phyloP scores from a whole-genome alignment of 768 basidiomycete species.

The Filobasidium wieringae region DNA sequence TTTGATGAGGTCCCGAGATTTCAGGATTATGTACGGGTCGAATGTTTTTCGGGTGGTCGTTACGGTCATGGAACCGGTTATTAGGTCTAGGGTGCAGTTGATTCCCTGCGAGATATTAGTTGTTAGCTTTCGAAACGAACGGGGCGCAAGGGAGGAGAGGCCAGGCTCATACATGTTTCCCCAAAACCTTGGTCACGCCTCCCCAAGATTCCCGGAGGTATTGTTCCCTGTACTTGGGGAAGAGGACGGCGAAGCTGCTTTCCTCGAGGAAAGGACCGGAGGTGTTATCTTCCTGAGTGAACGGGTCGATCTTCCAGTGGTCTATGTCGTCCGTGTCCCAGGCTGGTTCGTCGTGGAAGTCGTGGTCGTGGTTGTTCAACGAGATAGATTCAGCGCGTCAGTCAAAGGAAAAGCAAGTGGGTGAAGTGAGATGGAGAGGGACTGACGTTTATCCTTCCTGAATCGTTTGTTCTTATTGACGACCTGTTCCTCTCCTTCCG shows the following conservation, averaged over 20 bases:
- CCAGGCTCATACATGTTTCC: constrained; percentile 57
- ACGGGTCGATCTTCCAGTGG: constrained; percentile 91
- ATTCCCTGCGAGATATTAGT: constrained; percentile 57
- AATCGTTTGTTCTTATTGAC: constrained; percentile 78
- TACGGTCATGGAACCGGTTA: constrained; percentile 96
- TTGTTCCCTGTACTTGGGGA: constrained; percentile 90
- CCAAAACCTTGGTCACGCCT: constrained; percentile 70
- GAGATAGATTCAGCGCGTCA: too few species aligned
- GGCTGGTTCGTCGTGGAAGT: constrained; percentile 45
- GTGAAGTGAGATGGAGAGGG: neutral
- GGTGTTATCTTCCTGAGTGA: constrained; percentile 60
- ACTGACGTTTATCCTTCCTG: constrained; percentile 88
- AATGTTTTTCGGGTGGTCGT: constrained; percentile 91
- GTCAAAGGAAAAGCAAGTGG: too few species aligned
- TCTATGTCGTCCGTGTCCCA: constrained; percentile 99
- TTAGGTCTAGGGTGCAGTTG: constrained; percentile 79
- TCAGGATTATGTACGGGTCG: constrained; percentile 91
- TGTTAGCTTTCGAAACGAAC: too few species aligned
- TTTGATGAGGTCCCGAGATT: constrained; percentile 91
- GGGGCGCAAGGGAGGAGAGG: too few species aligned
- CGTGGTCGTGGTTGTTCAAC: neutral
- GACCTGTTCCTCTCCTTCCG: constrained; percentile 8
- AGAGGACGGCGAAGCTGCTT: constrained; percentile 93
- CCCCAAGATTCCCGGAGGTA: constrained; percentile 93
- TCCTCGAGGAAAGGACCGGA: constrained; percentile 76